A percentile compares a stretch with the other conserved stretches of the same genome.
Conservation (phyloP, 23 red algal species). For the Agarophyton chilense region DNA sequence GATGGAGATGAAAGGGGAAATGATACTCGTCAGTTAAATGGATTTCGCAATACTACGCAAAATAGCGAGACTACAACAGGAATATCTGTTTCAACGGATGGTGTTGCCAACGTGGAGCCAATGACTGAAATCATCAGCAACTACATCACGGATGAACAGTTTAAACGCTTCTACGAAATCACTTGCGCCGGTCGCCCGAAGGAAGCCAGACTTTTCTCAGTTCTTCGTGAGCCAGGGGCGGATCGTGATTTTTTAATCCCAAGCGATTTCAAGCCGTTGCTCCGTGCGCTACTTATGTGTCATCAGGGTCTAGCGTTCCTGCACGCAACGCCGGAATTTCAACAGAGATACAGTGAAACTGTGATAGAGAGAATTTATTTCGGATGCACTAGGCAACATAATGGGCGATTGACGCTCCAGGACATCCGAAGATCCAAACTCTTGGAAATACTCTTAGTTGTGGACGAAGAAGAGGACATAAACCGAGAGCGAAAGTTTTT, state of each 20-base stretch:
- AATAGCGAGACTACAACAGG: not conserved
- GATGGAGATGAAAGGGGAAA: not conserved
- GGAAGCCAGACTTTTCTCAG: conserved; percentile 72
- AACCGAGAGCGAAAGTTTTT: conserved; percentile 93
- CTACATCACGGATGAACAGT: conserved; percentile 51
- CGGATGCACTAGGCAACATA: conserved; percentile 68
- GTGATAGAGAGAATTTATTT: conserved; percentile 98
- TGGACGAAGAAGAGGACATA: conserved; percentile 99
- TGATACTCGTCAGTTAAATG: conserved; percentile 13
- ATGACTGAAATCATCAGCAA: not conserved
- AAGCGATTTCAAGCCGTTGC: conserved; percentile 79
- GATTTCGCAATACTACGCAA: conserved; percentile 14
- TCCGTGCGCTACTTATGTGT: conserved; percentile 77
- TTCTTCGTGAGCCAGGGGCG: conserved; percentile 38
- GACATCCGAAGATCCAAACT: conserved; percentile 77
- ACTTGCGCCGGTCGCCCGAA: conserved; percentile 37
- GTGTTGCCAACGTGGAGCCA: not conserved
- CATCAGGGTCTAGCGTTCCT: conserved; percentile 95
- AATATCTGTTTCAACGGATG: not conserved
- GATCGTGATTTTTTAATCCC: conserved; percentile 74
- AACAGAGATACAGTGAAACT: conserved; percentile 95
- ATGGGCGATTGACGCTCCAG: conserved; percentile 70
- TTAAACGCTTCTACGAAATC: conserved; percentile 40
- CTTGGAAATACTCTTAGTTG: conserved; percentile 75
- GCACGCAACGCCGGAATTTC: conserved; percentile 95